These are phyloP conservation scores for Phaeophleospora eucalypticola DNA, from an alignment of 2,329 filamentous ascomycete genomes.

Conservation along the genomic window DNA sequence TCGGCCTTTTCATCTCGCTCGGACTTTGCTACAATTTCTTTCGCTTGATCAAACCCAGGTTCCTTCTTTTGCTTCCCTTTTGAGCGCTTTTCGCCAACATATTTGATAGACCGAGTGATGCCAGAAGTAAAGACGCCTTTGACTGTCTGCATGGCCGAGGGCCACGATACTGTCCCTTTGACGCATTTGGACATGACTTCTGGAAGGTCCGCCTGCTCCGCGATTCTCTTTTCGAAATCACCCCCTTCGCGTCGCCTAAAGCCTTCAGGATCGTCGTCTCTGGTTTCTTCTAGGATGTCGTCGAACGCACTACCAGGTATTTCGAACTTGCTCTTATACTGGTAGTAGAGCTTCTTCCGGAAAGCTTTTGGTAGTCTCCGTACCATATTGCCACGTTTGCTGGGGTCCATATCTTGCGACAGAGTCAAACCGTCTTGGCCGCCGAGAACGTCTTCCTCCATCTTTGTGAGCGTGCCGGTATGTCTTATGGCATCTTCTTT, in stretches of 20 bases:
- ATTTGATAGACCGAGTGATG: constrained; percentile 63
- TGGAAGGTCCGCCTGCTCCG: constrained; percentile 65
- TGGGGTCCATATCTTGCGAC: constrained; percentile 86
- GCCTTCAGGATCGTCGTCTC: constrained; percentile 61
- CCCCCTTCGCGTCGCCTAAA: constrained; percentile 74
- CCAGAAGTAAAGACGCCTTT: constrained; percentile 83
- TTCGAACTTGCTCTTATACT: constrained; percentile 85
- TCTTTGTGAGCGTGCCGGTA: constrained; percentile 44
- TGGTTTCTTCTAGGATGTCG: constrained; percentile 73
- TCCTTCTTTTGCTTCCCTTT: constrained; percentile 37
- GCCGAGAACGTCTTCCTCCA: constrained; percentile 50
- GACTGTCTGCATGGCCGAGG: constrained; percentile 78
- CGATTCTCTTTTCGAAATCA: constrained; percentile 81
- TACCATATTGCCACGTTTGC: constrained; percentile 93
- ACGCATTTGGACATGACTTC: constrained; percentile 71
- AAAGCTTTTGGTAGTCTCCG: constrained; percentile 82
- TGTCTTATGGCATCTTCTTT: constrained; percentile 36
- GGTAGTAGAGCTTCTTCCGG: constrained; percentile 85
- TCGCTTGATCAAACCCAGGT: neutral
- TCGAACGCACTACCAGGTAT: constrained; percentile 82
- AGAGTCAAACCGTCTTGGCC: constrained; percentile 64
- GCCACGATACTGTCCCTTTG: constrained; percentile 85
- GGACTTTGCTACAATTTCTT: neutral
- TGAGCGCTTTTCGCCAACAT: constrained; percentile 71
- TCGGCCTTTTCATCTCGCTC: neutral